Evolutionary conservation across 176 grass and related monocot species (phyloP).

Genomic region (Olyra latifolia): DNA sequence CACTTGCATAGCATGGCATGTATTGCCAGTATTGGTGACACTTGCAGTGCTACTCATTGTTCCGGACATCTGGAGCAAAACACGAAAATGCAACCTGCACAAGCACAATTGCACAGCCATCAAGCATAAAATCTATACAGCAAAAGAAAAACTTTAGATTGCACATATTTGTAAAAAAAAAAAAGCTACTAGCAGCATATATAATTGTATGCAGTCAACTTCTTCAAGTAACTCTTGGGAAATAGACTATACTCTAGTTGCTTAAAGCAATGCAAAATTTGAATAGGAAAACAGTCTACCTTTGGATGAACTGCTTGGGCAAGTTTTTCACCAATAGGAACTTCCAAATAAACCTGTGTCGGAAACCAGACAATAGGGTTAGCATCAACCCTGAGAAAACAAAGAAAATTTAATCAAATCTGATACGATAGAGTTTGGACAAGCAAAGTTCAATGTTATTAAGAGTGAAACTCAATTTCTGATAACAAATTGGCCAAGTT

Average conservation of each 20-base stretch:
- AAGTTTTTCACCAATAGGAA: conserved; percentile 87
- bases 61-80: too few species aligned
- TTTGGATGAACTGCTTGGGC: conserved; percentile 83
- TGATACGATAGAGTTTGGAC: conserved; percentile 2
- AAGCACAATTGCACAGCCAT: too few species aligned
- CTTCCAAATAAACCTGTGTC: conserved; percentile 89
- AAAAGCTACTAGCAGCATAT: not conserved
- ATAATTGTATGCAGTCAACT: conserved; percentile 24
- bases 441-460: conserved; percentile 19
- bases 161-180: not conserved
- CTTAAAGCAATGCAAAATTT: not conserved
- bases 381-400: not conserved
- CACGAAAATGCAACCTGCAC: too few species aligned
- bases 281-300: conserved; percentile 51
- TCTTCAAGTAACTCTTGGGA: conserved; percentile 1
- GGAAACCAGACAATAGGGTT: not conserved
- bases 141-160: not conserved
- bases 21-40: too few species aligned
- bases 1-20: too few species aligned
- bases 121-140: not conserved
- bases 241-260: conserved; percentile 12
- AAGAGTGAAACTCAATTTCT: not conserved
- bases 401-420: conserved; percentile 9
- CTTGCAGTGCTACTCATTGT: too few species aligned
- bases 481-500: conserved; percentile 4